Evolutionary conservation across 768 basidiomycete species (phyloP), one percentile per base, ranked within the genome.

Genomic region (Crassisporium funariophilum): DNA sequence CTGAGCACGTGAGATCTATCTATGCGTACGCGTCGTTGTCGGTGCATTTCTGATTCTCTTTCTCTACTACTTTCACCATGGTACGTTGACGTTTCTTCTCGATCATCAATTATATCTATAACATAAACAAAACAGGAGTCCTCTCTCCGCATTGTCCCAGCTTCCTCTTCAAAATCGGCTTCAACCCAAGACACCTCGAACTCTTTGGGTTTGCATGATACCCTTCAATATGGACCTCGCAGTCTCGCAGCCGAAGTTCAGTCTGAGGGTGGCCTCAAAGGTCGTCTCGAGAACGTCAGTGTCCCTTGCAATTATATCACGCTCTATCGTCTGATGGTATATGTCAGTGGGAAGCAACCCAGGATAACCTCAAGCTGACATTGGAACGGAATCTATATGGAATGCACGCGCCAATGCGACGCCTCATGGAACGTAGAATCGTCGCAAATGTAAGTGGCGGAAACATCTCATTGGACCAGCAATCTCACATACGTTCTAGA

Each of bases 371-470:
- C 40, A 86, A 86, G 63, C 74, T 98, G 47, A 93, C 82, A 38
- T 72, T 95, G 69, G 81, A 92, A 62, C 83, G 95, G 35, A 84
- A 91, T 65, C 63, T 86, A 23, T 86, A 86, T 59, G 97, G 97
- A 25, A 65, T 98, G 56, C 91, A 92, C 62, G 84, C 88, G 15
- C 97, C 97, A 2, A 81, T 95, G 68, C 81, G 95, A 22, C 74
- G 83, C 42, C 75, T 97, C 53, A 98, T 98, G 97, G 97, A 99
- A 67, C 82, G 93, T 61, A 88, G 86, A 73, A 78, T 94, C 33
- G 91, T 95, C 7, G 69, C 80, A 24, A 66, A 79, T 46, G 95
- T 95, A 57, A 54, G 86, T 72, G 5, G 23, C 31, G 29, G 12
- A 13, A 25, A 17, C 4, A 31, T 52, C 17, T 15, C 3, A 11